These are phyloP conservation scores for Toxicodendron radicans DNA, from an alignment of 345 rosid species.

Conservation along the genomic window DNA sequence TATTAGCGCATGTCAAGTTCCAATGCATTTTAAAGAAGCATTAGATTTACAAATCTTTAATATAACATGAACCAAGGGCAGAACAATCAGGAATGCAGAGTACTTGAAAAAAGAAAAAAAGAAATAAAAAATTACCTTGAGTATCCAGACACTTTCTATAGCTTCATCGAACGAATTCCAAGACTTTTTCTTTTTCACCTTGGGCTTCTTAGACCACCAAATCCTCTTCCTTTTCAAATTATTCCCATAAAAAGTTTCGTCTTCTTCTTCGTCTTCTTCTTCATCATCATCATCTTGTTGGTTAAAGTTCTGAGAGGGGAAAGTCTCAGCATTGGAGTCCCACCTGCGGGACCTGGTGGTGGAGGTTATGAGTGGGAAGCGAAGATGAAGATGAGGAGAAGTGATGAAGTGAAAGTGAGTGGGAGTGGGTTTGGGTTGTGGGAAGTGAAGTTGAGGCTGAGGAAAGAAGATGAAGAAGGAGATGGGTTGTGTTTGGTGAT, in stretches of 20 bases:
- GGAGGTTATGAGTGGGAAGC: conserved; percentile 1
- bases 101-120: not conserved
- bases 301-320: conserved; percentile 23
- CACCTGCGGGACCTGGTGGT: conserved; percentile 19
- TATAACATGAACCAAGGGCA: not conserved
- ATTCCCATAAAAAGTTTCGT: conserved; percentile 9
- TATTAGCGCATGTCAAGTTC: too few relatives aligned
- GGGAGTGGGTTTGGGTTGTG: not conserved
- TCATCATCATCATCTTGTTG: not conserved
- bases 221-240: conserved; percentile 23
- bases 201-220: conserved; percentile 33
- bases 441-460: not conserved
- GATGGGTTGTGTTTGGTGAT: conserved; percentile 4
- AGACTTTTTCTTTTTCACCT: conserved; percentile 17
- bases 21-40: not conserved
- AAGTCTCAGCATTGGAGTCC: conserved; percentile 34
- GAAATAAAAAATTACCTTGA: conserved; percentile 36
- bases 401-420: not conserved
- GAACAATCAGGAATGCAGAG: not conserved
- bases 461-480: not conserved
- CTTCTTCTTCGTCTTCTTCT: conserved; percentile 11
- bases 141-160: conserved; percentile 43
- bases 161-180: conserved; percentile 34
- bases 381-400: conserved; percentile 13
- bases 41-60: not conserved